Conservation (phyloP, 108 stramenopile genomes). For the Aurantiochytrium sp. region DNA sequence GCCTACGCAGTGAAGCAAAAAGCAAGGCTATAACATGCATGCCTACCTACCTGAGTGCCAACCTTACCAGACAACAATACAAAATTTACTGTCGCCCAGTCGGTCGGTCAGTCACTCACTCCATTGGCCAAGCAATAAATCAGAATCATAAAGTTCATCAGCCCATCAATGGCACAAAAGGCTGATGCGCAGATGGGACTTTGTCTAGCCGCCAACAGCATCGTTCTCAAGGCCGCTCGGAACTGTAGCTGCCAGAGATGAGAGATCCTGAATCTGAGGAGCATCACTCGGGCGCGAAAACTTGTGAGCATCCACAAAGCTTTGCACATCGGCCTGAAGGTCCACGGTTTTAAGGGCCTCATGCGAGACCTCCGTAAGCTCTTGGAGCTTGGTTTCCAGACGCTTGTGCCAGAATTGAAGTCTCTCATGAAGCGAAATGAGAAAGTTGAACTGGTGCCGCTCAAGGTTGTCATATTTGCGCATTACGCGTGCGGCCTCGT, state of each 20-base stretch:
- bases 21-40: no score
- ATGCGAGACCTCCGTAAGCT: not conserved
- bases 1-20: no score
- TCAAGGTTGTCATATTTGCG: not conserved
- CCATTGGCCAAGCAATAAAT: no score
- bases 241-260: not conserved
- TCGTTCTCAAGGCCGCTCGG: not conserved
- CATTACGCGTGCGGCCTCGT: constrained; percentile 1
- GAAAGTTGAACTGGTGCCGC: not conserved
- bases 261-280: not conserved
- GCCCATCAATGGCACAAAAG: no score
- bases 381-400: not conserved
- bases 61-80: no score
- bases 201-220: no score
- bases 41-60: no score
- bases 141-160: no score
- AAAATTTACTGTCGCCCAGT: no score
- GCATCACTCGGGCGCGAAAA: not conserved
- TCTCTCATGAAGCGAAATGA: not conserved
- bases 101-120: no score
- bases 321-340: not conserved
- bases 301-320: not conserved
- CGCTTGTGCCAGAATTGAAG: constrained; percentile 7
- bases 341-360: not conserved
- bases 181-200: no score